phyloP scores from a whole-genome alignment of 1,139 yeast genomes.

The Geotrichum aggregatum region DNA sequence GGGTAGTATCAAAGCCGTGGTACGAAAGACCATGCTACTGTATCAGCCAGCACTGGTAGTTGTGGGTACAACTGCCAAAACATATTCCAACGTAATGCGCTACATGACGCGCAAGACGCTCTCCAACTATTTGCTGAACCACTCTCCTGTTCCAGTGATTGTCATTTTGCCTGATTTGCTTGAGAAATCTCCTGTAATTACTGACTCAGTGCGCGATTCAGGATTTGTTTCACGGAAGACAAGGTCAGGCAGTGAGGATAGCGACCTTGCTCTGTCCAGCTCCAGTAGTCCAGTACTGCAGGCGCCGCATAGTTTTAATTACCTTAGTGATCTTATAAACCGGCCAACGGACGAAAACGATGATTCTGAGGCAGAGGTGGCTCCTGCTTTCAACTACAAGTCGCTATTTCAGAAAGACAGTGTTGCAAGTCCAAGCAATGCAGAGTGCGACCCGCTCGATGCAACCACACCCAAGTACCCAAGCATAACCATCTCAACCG shows the following conservation, averaged over 20 bases:
- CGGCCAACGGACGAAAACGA: constrained; percentile 3
- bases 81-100: constrained; percentile 26
- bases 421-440: too few species aligned
- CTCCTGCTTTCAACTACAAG: constrained; percentile 11
- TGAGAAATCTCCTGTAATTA: constrained; percentile 13
- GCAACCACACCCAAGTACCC: not conserved
- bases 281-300: not conserved
- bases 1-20: constrained; percentile 30
- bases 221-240: not conserved
- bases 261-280: not conserved
- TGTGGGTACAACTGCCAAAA: constrained; percentile 29
- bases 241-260: not conserved
- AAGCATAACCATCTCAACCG: not conserved
- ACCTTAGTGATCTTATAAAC: constrained; percentile 7
- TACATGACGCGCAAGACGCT: constrained; percentile 26
- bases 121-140: constrained; percentile 29
- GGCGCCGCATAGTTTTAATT: too few species aligned
- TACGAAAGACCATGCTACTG: constrained; percentile 29
- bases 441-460: too few species aligned
- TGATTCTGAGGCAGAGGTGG: not conserved
- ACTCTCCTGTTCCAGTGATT: constrained; percentile 33
- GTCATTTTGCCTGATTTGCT: constrained; percentile 17
- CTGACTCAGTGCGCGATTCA: not conserved
- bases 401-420: constrained; percentile 7
- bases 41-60: constrained; percentile 33